Evolutionary conservation across 371 early-diverging fungal genomes (phyloP), one percentile per base, ranked within the genome.

Genomic region (Lichtheimia hyalospora): DNA sequence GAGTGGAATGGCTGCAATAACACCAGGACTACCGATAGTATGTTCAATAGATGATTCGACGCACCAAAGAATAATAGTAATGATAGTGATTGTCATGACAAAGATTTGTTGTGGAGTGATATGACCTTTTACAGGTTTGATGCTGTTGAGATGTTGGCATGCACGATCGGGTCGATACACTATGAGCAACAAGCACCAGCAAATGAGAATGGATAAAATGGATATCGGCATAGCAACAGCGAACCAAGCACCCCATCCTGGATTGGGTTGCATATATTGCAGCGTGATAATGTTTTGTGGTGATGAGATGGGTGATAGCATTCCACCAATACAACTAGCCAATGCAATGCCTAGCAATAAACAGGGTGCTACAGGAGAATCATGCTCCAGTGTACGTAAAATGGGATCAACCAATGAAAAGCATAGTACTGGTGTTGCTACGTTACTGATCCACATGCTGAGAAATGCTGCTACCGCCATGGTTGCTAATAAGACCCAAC

Each of bases 281-380:
- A 97, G 74, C 2, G 96, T 88, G 50, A 96, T 86, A 57, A 89
- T 87, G 74, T 96, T 96, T 64, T 97, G 97, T 10, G 98, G 98
- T 3, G 94, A 93, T 5, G 93, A 83, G 65, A 97, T 97, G 1
- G 98, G 98, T 7, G 94, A 91, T 0, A 94, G 88, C 93, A 96
- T 92, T 5, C 96, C 97, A 42, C 97, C 98, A 21, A 97, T 87
- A 62, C 96, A 95, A 27, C 94, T 88, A 1, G 96, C 96, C 56
- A 97, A 71, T 1, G 98, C 96, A 57, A 96, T 96, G 4, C 96
- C 98, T n/a, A 97, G 77, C 49, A 97, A 86, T 20, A 97, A 77
- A 49, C 91, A 88, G 13, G 88, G 88, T 14, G 55, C 75, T 18
- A 77, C 73, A 1, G 73, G 70, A 0, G 85, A 84, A 39, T 77